A percentile compares a stretch with the other conserved stretches of the same genome.
Evolutionary conservation across 305 asterid genomes (phyloP).

Genomic region (Fraxinus floribunda): DNA sequence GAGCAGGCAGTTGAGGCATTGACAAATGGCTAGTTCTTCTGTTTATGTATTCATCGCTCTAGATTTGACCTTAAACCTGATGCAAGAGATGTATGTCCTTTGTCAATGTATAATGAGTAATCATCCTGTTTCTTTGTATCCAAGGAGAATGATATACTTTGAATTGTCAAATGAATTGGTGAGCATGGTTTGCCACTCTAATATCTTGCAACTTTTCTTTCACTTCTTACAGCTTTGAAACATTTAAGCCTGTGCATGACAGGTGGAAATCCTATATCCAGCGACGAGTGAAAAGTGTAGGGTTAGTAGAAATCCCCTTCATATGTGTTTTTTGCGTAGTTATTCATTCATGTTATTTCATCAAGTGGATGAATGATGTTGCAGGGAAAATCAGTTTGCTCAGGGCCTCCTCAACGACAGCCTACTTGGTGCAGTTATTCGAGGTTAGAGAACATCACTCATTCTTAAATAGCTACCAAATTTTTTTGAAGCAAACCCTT

Average conservation of each 20-base stretch:
- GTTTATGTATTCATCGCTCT: not conserved
- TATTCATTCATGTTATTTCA: not conserved
- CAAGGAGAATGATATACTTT: slow-evolving; percentile 8
- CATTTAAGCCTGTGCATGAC: slow-evolving; percentile 72
- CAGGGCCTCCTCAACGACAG: slow-evolving; percentile 69
- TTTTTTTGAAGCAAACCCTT: not conserved
- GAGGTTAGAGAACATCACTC: slow-evolving; percentile 46
- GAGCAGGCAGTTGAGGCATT: not conserved
- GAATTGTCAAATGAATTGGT: not conserved
- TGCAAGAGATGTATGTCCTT: not conserved
- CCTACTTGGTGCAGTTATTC: slow-evolving; percentile 73
- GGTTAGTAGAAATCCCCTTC: slow-evolving; percentile 43
- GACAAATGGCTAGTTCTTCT: not conserved
- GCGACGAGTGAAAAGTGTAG: slow-evolving; percentile 57
- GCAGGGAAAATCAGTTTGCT: slow-evolving; percentile 79
- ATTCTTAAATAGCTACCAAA: slow-evolving; percentile 2
- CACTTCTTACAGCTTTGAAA: slow-evolving; percentile 52
- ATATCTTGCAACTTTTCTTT: not conserved
- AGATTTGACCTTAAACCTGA: not conserved
- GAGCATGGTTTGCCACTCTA: not conserved
- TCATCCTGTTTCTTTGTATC: not conserved
- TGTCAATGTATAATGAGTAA: not conserved
- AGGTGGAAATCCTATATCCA: slow-evolving; percentile 63
- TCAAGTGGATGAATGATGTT: slow-evolving; percentile 18
- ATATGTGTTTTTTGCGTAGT: not conserved